phyloP scores from a whole-genome alignment of 441 rosid species.

The Populus hybrid region DNA sequence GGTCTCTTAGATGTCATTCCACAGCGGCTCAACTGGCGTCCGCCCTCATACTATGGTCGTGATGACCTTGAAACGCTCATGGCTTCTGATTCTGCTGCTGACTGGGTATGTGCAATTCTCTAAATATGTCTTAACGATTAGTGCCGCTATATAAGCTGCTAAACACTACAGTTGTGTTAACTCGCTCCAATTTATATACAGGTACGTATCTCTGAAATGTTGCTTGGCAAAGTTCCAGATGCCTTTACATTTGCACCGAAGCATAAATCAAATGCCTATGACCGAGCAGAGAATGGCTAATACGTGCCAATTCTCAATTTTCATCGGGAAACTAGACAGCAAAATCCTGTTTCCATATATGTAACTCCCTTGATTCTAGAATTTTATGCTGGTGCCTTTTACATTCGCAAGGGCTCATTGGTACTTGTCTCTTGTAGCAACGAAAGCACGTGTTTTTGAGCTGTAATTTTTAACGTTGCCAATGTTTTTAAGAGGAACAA shows the following conservation, averaged over 20 bases:
- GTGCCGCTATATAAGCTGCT: not conserved
- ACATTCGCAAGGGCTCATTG: not conserved
- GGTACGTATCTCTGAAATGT: slow-evolving; percentile 84
- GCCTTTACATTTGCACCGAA: slow-evolving; percentile 90
- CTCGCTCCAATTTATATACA: slow-evolving; percentile 21
- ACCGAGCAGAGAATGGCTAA: slow-evolving; percentile 88
- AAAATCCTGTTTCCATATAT: not conserved
- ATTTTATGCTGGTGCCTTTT: not conserved
- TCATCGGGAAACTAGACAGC: not conserved
- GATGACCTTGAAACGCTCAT: slow-evolving; percentile 92
- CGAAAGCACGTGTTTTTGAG: not conserved
- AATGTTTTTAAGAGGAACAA: too few relatives aligned
- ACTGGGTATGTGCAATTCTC: slow-evolving; percentile 56
- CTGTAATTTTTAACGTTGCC: not conserved
- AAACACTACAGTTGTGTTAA: not conserved
- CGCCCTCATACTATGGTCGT: slow-evolving; percentile 83
- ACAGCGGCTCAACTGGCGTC: slow-evolving; percentile 84
- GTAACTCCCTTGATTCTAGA: not conserved
- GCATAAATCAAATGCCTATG: slow-evolving; percentile 91
- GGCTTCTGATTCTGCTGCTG: slow-evolving; percentile 95
- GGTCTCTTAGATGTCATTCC: slow-evolving; percentile 86
- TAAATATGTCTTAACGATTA: not conserved
- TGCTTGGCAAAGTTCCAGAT: slow-evolving; percentile 89
- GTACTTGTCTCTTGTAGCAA: not conserved
- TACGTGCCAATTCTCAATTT: not conserved